Conservation (phyloP, 129 eudicot genomes). For the Arctium lappa region DNA sequence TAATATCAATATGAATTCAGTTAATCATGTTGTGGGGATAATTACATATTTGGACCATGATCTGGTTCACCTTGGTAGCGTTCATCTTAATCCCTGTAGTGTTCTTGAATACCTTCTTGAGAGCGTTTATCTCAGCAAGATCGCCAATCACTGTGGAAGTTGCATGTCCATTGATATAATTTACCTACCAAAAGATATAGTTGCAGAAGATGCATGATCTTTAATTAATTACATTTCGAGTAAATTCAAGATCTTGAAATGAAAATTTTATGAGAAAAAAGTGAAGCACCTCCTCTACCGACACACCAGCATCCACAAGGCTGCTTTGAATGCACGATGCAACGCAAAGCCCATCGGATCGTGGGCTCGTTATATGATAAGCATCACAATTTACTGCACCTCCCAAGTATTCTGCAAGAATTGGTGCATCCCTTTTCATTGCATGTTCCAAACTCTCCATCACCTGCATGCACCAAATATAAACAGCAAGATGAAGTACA, state of each 20-base stretch:
- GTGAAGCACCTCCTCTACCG: constrained; percentile 63
- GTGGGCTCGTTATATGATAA: constrained; percentile 76
- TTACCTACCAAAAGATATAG: constrained; percentile 35
- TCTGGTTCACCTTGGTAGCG: constrained; percentile 62
- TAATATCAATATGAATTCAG: not conserved
- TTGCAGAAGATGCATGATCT: too few relatives aligned
- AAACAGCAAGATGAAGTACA: not conserved
- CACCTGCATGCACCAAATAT: constrained; percentile 41
- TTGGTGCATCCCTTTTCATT: constrained; percentile 82
- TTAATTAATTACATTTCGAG: too few relatives aligned
- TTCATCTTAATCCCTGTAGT: constrained; percentile 71
- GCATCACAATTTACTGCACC: constrained; percentile 91
- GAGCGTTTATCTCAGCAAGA: constrained; percentile 68
- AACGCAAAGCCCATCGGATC: constrained; percentile 79
- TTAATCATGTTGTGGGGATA: not conserved
- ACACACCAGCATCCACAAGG: constrained; percentile 74
- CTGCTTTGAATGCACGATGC: constrained; percentile 59
- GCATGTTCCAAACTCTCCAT: constrained; percentile 96
- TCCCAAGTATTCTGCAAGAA: constrained; percentile 79
- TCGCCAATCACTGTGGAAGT: constrained; percentile 79
- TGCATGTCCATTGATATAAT: constrained; percentile 90
- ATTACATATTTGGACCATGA: not conserved
- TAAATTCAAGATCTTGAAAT: too few relatives aligned
- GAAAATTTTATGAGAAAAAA: too few relatives aligned
- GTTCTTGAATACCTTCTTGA: constrained; percentile 73